These are phyloP conservation scores for Pittosporum tobira DNA, from an alignment of 129 eudicot species.

Conservation along the genomic window DNA sequence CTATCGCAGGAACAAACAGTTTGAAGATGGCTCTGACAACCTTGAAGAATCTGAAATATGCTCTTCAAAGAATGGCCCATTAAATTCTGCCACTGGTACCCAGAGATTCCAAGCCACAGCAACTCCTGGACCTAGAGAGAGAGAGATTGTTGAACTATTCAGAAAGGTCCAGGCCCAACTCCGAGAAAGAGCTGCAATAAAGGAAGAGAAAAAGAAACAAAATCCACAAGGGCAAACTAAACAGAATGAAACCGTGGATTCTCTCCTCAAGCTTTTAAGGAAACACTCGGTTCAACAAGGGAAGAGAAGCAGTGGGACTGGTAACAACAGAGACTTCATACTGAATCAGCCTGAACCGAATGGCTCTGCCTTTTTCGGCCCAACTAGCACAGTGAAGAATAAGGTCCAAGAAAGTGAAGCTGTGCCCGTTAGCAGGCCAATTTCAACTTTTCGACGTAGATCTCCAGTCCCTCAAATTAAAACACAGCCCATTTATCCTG, in stretches of 20 bases:
- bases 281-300: conserved; percentile 71
- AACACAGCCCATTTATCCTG: conserved; percentile 37
- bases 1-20: conserved; percentile 8
- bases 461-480: conserved; percentile 69
- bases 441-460: conserved; percentile 62
- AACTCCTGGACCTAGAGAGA: conserved; percentile 68
- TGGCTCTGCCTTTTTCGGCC: conserved; percentile 15
- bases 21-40: conserved; percentile 24
- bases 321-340: conserved; percentile 30
- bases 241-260: conserved; percentile 70
- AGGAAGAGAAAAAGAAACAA: conserved; percentile 63
- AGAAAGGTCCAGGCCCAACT: conserved; percentile 75
- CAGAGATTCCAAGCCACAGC: conserved; percentile 45
- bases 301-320: conserved; percentile 27
- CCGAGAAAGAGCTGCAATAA: conserved; percentile 59
- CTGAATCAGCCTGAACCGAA: conserved; percentile 22
- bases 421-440: conserved; percentile 42
- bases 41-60: conserved; percentile 59
- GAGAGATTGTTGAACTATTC: conserved; percentile 77
- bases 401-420: conserved; percentile 24
- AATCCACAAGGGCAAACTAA: conserved; percentile 47
- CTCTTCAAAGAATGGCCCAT: conserved; percentile 56
- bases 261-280: conserved; percentile 65
- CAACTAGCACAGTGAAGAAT: conserved; percentile 20
- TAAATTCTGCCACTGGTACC: conserved; percentile 35